Base-by-base conservation (phyloP, 306 rosid genomes). In the Fragaria iinumae region DNA sequence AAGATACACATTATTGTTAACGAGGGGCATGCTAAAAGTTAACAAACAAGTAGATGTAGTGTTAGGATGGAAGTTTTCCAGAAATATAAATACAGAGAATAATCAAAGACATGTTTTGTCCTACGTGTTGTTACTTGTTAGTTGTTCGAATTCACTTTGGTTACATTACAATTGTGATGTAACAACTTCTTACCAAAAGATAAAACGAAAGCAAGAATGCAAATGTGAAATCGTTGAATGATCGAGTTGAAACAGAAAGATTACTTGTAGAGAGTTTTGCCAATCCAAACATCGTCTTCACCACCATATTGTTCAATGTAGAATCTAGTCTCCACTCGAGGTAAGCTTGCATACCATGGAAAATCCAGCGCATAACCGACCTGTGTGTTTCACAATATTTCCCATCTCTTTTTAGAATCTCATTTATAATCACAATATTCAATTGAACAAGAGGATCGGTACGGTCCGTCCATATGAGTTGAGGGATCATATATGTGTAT, bases 301-400 rank as follows among this genome's bases (percentile, higher is more conserved):
- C 89, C 98, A n/a, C 98, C 98, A 52, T 95, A 95, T 13, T 92
- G 98, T 74, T 92, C 86, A 2, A 95, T 82, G 77, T 87, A 92
- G 62, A 89, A 81, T 83, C 91, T 88, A 25, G 97, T 81, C 87
- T 95, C 97, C 6, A 95, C 76, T 23, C 97, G 87, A 67, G 90
- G 87, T 20, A 95, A 81, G 76, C 84, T 92, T 44, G 93, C 96
- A 75, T 89, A 84, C 92, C 93, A 95, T 48, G 98, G 97, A 77
- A 95, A 80, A 17, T 95, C 92, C 17, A 95, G 79, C 5, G 97
- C 88, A 16, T 85, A 92, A 2, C 82, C 89, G 70, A 95, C 98
- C 98, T 93, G 65, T 52, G 65, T 52, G 44, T n/a, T 66, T 50
- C 10, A 14, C n/a, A 27, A 62, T 29, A 75, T 32, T 2, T 21